Evolutionary conservation across 176 grass and related monocot genomes (phyloP), one percentile per base, ranked within the genome.

Genomic region (Oryza coarctata): DNA sequence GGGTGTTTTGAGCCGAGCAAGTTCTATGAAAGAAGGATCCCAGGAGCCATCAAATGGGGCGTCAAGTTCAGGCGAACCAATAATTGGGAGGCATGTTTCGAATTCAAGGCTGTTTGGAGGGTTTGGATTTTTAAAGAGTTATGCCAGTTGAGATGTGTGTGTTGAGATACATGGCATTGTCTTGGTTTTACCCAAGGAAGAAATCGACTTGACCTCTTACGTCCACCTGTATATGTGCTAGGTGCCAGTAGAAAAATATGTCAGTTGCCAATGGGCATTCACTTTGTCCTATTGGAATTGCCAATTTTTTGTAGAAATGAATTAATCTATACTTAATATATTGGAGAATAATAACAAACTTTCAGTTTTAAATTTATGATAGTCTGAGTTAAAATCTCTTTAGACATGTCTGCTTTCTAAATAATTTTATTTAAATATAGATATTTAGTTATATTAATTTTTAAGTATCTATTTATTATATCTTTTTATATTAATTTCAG

Each of bases 11-110:
- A 73, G 80, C 73, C 85, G 79, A 67, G 67, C 73, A 45, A 78
- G 66, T 68, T 90, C 78, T 68, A 68, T 86, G 79, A 86, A 81
- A 82, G 65, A 89, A 81, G 82, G 82, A 40, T 22, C 77, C 9
- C 70, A 20, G 0, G 75, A 74, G 36, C 26, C 43, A 33, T 62
- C 12, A 0, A 89, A 55, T 34, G 35, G 23, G 0, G 68, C 36
- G 9, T 52, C 41, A 73, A 78, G 12, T 23, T 30, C 74, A 45
- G 50, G 43, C 8, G 74, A 85, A 78, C 74, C 83, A 60, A 74
- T 15, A n/a, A 49, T 65, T 67, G 77, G 47, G 28, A 81, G 43
- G 76, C 47, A 73, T 45, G 45, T 62, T 9, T 66, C 81, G 8
- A 65, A 34, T 66, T 89, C 88, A 77, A 82, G 34, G 12, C 78